Evolutionary conservation across 78 protist species (phyloP).

Genomic region (Speleostelium caveatum): DNA sequence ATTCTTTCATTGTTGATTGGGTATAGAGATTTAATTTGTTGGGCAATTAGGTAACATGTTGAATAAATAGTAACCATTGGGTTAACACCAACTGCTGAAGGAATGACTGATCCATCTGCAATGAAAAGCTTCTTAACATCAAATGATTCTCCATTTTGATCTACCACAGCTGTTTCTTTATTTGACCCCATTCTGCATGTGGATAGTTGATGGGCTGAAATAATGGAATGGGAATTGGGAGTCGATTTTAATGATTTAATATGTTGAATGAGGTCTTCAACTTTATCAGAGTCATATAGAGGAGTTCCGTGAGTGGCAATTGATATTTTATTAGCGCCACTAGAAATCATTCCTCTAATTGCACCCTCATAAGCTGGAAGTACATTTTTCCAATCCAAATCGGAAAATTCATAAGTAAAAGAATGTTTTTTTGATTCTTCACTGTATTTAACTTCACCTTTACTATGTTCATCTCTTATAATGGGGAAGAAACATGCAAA

Average conservation of each 20-base stretch:
- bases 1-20: too few relatives aligned
- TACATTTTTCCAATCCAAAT: slow-evolving; percentile 26
- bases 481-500: slow-evolving; percentile 43
- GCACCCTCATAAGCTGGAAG: slow-evolving; percentile 26
- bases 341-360: slow-evolving; percentile 5
- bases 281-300: too few relatives aligned
- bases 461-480: slow-evolving; percentile 31
- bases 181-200: slow-evolving; percentile 74
- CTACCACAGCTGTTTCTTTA: slow-evolving; percentile 36
- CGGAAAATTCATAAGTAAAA: slow-evolving; percentile 21
- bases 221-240: slow-evolving; percentile 3
- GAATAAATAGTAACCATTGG: slow-evolving; percentile 81
- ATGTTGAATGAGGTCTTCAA: slow-evolving; percentile 16
- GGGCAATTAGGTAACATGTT: slow-evolving; percentile 40
- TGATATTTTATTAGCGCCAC: slow-evolving; percentile 8
- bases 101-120: slow-evolving; percentile 72
- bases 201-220: slow-evolving; percentile 83
- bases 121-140: slow-evolving; percentile 48
- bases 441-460: slow-evolving; percentile 50
- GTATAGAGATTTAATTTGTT: slow-evolving; percentile 29
- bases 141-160: slow-evolving; percentile 71
- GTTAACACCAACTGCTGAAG: slow-evolving; percentile 76
- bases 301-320: slow-evolving; percentile 32
- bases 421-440: slow-evolving; percentile 30
- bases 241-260: slow-evolving; percentile 5